phyloP scores from a whole-genome alignment of 2,329 filamentous ascomycete genomes.

The Aspergillus calidoustus region DNA sequence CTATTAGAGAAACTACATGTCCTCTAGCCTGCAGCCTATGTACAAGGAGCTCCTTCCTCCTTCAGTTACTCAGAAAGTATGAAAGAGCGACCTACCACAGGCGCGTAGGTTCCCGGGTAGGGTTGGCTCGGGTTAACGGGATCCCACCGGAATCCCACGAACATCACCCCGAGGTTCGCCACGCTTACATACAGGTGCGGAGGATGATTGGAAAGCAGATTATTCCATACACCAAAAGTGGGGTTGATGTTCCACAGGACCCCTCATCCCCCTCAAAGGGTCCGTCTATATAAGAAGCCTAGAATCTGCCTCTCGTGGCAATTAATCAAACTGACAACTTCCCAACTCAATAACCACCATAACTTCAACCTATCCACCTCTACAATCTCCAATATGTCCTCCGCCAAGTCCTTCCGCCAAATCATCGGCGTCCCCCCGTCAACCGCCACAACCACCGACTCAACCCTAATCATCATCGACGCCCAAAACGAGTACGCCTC shows the following conservation, averaged over 20 bases:
- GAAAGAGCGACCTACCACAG: background rate
- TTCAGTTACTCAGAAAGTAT: background rate
- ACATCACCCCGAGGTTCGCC: background rate
- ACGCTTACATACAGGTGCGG: background rate
- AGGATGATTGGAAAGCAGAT: background rate
- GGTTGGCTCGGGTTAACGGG: background rate
- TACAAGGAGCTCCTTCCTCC: too few species aligned
- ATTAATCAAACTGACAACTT: background rate
- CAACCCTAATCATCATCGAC: slow-evolving; percentile 69
- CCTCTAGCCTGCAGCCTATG: too few species aligned
- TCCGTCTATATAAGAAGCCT: background rate
- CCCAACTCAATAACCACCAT: background rate
- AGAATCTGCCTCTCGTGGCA: background rate
- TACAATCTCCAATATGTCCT: background rate
- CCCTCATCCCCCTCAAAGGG: background rate
- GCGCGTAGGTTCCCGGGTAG: background rate
- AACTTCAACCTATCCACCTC: background rate
- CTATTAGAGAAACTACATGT: too few species aligned
- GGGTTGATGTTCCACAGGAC: background rate
- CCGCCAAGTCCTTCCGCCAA: slow-evolving; percentile 50
- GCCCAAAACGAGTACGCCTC: slow-evolving; percentile 69
- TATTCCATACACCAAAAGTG: background rate
- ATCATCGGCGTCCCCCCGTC: slow-evolving; percentile 61
- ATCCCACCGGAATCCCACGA: slow-evolving; percentile 9
- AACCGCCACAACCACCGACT: slow-evolving; percentile 62